phyloP scores from a whole-genome alignment of 1,284 basidiomycete genomes.

The Phylloporus sp. region DNA sequence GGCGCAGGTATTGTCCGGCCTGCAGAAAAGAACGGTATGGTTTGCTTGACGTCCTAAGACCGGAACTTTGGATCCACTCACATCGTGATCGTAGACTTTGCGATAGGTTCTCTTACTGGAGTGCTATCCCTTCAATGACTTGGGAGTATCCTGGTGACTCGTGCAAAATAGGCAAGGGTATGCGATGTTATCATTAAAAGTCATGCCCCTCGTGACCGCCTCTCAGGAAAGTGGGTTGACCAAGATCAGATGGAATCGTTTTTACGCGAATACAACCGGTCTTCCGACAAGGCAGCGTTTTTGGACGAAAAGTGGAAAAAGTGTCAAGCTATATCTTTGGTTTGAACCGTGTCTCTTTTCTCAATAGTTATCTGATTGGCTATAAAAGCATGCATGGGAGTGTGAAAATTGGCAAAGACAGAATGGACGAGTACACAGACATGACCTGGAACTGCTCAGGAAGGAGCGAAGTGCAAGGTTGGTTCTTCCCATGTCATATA shows the following conservation, averaged over 20 bases:
- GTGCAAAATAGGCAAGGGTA: constrained; percentile 7
- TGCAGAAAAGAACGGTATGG: constrained; percentile 20
- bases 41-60: neutral
- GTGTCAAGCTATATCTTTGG: constrained; percentile 7
- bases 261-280: constrained; percentile 18
- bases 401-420: constrained; percentile 5
- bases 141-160: neutral
- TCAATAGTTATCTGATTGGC: neutral
- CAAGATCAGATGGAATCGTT: constrained; percentile 18
- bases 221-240: constrained; percentile 19
- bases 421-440: neutral
- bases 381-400: constrained; percentile 17
- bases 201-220: neutral
- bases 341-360: constrained; percentile 1
- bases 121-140: neutral
- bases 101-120: neutral
- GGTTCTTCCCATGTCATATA: neutral
- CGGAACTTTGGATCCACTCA: neutral
- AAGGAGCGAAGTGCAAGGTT: constrained; percentile 13
- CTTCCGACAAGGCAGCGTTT: constrained; percentile 17
- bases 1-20: constrained; percentile 5
- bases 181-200: neutral
- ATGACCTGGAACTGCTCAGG: neutral
- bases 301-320: constrained; percentile 11
- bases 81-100: neutral